phyloP scores from a whole-genome alignment of 1,284 basidiomycete species.

The Jaminaea rosea region DNA sequence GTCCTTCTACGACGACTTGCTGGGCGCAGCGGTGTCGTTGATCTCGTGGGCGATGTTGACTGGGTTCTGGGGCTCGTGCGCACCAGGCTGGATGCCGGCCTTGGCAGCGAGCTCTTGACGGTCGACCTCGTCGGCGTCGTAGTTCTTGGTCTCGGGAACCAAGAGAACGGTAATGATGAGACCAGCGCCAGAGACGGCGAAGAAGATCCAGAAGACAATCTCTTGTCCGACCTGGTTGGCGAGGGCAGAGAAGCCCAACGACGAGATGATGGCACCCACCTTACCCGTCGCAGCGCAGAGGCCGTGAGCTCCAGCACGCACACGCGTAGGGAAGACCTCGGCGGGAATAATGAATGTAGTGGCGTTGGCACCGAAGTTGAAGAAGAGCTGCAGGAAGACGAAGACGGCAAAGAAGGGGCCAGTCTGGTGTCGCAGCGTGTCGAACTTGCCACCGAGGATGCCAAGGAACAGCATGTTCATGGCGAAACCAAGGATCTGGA shows the following conservation, averaged over 20 bases:
- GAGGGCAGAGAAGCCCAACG: slow-evolving; percentile 41
- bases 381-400: slow-evolving; percentile 56
- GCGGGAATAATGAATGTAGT: slow-evolving; percentile 69
- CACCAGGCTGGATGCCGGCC: slow-evolving; percentile 3
- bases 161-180: slow-evolving; percentile 25
- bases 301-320: slow-evolving; percentile 51
- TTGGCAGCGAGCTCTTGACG: slow-evolving; percentile 29
- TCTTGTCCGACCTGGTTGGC: slow-evolving; percentile 17
- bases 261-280: slow-evolving; percentile 51
- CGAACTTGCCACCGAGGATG: slow-evolving; percentile 42
- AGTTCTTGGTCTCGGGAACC: slow-evolving; percentile 37
- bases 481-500: slow-evolving; percentile 44
- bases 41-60: not conserved
- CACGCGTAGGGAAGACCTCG: slow-evolving; percentile 71
- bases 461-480: slow-evolving; percentile 44
- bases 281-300: slow-evolving; percentile 52
- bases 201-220: slow-evolving; percentile 43
- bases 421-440: slow-evolving; percentile 48
- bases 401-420: slow-evolving; percentile 66
- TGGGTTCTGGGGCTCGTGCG: slow-evolving; percentile 1
- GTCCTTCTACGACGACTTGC: too few relatives aligned
- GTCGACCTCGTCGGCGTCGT: slow-evolving; percentile 40
- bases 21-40: too few relatives aligned
- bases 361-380: slow-evolving; percentile 61
- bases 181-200: slow-evolving; percentile 33